phyloP scores from a whole-genome alignment of 148 eudicot species.

The Nyssa sinensis region DNA sequence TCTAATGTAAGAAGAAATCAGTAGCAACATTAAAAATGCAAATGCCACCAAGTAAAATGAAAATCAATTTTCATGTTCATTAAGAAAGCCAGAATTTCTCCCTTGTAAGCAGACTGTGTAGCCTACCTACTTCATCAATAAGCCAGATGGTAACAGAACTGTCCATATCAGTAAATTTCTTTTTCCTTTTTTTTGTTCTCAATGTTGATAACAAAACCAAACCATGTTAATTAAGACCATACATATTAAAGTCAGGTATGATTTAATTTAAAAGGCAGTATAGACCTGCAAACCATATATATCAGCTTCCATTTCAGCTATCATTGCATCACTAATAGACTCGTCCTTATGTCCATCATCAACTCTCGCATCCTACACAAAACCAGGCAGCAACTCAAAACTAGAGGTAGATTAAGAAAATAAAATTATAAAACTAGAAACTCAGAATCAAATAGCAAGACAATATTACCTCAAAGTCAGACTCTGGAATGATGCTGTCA shows the following conservation, averaged over 20 bases:
- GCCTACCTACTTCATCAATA: background rate
- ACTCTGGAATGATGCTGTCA: slow-evolving; percentile 30
- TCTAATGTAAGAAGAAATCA: no score
- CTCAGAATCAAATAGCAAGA: slow-evolving; percentile 7
- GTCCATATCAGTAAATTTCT: background rate
- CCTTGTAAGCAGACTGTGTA: background rate
- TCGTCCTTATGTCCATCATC: slow-evolving; percentile 39
- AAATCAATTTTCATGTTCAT: no score
- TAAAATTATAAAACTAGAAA: slow-evolving; percentile 8
- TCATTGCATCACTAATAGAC: slow-evolving; percentile 63
- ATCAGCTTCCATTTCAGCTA: slow-evolving; percentile 94
- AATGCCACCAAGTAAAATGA: no score
- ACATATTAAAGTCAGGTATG: background rate
- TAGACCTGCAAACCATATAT: slow-evolving; percentile 82
- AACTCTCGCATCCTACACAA: slow-evolving; percentile 46
- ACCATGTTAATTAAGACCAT: background rate
- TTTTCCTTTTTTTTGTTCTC: background rate
- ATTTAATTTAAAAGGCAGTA: background rate
- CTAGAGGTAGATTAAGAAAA: slow-evolving; percentile 4
- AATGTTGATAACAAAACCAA: background rate
- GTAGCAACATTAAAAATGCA: no score
- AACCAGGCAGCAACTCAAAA: slow-evolving; percentile 23
- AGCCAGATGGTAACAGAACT: background rate
- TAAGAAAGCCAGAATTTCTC: no score
- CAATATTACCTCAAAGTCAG: slow-evolving; percentile 49